phyloP scores from a whole-genome alignment of 345 rosid genomes.

The Raphanus raphanistrum region DNA sequence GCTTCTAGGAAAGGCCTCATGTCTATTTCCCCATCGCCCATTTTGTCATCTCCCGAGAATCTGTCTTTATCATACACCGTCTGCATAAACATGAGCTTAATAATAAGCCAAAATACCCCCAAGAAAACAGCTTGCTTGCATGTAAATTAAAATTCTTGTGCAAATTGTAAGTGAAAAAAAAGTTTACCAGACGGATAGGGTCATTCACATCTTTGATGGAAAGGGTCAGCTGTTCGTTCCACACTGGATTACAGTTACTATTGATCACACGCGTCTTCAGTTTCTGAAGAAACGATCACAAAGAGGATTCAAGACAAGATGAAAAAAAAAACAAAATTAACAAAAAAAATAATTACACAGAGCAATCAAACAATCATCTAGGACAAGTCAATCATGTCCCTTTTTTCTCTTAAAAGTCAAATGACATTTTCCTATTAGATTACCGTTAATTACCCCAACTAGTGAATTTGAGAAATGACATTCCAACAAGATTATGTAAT shows the following conservation, averaged over 20 bases:
- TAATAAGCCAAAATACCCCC: conserved; percentile 3
- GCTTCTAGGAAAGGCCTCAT: conserved; percentile 57
- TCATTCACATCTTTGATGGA: conserved; percentile 50
- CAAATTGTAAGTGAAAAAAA: background rate
- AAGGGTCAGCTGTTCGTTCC: conserved; percentile 81
- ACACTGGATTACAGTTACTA: conserved; percentile 69
- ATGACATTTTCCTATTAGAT: background rate
- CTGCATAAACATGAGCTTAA: conserved; percentile 38
- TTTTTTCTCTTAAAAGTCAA: background rate
- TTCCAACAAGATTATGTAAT: conserved; percentile 7
- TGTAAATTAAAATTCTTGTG: background rate
- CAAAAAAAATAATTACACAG: background rate
- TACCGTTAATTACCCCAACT: background rate
- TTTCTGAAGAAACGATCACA: conserved; percentile 46
- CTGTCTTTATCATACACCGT: conserved; percentile 81
- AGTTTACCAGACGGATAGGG: conserved; percentile 66
- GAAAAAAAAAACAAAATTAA: background rate
- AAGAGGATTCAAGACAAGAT: background rate
- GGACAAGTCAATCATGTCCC: conserved; percentile 16
- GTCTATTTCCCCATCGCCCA: conserved; percentile 20
- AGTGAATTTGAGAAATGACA: background rate
- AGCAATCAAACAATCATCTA: conserved; percentile 2
- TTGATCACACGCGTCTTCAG: conserved; percentile 72
- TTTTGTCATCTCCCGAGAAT: conserved; percentile 61
- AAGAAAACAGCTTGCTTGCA: background rate